Conservation (phyloP, 2,329 filamentous ascomycete genomes). For the Aureobasidium sp. region DNA sequence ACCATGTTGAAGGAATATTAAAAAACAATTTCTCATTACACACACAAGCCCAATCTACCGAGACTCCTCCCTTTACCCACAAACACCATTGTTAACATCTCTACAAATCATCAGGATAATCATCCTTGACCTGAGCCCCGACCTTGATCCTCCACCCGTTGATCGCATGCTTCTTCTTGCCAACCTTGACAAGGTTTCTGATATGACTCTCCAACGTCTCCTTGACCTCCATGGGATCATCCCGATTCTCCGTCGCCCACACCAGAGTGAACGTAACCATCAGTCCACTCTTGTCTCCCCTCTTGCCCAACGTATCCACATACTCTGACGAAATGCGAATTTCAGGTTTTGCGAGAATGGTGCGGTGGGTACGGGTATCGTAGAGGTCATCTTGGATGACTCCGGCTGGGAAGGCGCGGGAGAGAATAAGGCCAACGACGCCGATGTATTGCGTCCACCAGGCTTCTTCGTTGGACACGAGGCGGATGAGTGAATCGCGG, state of each 20-base stretch:
- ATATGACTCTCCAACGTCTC: conserved; percentile 30
- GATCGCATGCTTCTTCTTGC: conserved; percentile 47
- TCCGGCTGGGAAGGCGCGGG: conserved; percentile 50
- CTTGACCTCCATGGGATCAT: conserved; percentile 11
- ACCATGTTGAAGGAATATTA: no score
- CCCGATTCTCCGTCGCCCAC: background rate
- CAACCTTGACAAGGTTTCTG: conserved; percentile 39
- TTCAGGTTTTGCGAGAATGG: conserved; percentile 5
- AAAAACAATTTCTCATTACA: background rate
- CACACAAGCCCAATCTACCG: background rate
- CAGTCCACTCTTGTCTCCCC: background rate
- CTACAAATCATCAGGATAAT: conserved; percentile 2
- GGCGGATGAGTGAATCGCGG: background rate
- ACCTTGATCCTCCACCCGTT: conserved; percentile 27
- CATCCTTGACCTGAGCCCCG: conserved; percentile 6
- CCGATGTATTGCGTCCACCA: conserved; percentile 58
- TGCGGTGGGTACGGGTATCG: background rate
- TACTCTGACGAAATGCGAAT: conserved; percentile 11
- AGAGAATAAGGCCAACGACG: conserved; percentile 45
- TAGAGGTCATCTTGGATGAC: conserved; percentile 6
- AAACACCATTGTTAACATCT: background rate
- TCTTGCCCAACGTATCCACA: conserved; percentile 11
- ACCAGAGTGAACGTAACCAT: conserved; percentile 4
- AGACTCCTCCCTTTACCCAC: background rate
- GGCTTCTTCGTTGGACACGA: conserved; percentile 6